These are phyloP conservation scores for Ustanciosporium gigantosporum DNA, from an alignment of 1,284 basidiomycete species.

Conservation along the genomic window DNA sequence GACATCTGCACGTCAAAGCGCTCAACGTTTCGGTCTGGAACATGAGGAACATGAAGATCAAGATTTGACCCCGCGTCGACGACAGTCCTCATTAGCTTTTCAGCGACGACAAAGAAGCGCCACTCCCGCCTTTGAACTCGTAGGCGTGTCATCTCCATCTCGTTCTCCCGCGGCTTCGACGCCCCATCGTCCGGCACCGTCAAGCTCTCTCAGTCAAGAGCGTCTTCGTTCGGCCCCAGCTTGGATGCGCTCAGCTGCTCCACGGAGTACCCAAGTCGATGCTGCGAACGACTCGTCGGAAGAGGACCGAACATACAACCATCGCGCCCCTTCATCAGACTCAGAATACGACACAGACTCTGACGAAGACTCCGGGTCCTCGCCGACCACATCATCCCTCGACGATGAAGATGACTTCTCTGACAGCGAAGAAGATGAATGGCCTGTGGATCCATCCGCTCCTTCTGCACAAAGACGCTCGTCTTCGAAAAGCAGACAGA, in stretches of 20 bases:
- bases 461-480: neutral
- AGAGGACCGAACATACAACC: constrained; percentile 13
- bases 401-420: constrained; percentile 8
- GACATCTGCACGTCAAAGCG: too few species aligned
- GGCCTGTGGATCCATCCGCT: constrained; percentile 7
- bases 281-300: constrained; percentile 19
- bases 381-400: constrained; percentile 17
- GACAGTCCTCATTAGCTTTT: too few species aligned
- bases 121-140: constrained; percentile 28
- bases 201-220: too few species aligned
- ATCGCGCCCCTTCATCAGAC: neutral
- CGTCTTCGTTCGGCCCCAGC: constrained; percentile 6
- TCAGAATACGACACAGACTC: constrained; percentile 2
- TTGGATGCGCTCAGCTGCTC: constrained; percentile 19
- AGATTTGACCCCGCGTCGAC: too few species aligned
- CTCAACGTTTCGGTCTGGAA: neutral
- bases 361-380: constrained; percentile 8
- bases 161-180: constrained; percentile 4
- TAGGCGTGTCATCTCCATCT: constrained; percentile 16
- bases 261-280: constrained; percentile 5
- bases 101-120: constrained; percentile 3
- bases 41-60: neutral
- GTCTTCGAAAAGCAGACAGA: neutral
- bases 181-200: too few species aligned
- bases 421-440: constrained; percentile 40